Conservation (phyloP, 169 alveolate genomes). For the Eimeria falciformis region DNA sequence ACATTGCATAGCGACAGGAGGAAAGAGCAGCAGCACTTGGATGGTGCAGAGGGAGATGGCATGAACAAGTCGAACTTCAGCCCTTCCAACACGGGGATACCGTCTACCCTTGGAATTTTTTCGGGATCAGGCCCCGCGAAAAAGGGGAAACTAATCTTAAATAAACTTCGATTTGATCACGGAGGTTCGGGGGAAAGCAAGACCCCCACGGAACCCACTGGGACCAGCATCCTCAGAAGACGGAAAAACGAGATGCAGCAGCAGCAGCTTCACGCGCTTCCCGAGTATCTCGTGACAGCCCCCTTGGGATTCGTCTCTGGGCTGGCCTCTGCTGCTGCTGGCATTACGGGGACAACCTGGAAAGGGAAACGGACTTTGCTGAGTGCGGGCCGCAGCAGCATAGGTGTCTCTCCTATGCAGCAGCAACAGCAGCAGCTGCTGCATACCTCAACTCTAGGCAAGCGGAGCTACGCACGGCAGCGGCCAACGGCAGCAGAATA, state of each 20-base stretch:
- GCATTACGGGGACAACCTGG: not conserved
- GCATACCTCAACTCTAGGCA: not conserved
- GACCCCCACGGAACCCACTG: constrained; percentile 5
- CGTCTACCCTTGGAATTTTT: not conserved
- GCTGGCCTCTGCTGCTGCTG: constrained; percentile 40
- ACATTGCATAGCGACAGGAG: not conserved
- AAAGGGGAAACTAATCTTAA: not conserved
- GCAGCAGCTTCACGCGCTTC: constrained; percentile 23
- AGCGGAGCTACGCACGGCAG: not conserved
- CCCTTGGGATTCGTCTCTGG: constrained; percentile 1
- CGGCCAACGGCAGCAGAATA: constrained; percentile 8
- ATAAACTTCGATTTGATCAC: constrained; percentile 2
- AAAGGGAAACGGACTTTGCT: not conserved
- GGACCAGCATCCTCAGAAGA: not conserved
- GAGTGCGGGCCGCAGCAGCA: constrained; percentile 42
- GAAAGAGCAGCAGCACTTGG: constrained; percentile 14
- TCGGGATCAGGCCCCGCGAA: not conserved
- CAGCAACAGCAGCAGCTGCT: constrained; percentile 9
- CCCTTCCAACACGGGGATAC: too few species aligned
- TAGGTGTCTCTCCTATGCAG: not conserved
- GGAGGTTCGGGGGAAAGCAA: not conserved
- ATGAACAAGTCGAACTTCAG: too few species aligned
- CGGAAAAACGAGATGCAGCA: not conserved
- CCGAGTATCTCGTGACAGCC: not conserved
- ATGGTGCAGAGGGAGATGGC: constrained; percentile 6